Base-by-base conservation (phyloP, 2,329 filamentous ascomycete species). In the Colletotrichum graminicola region DNA sequence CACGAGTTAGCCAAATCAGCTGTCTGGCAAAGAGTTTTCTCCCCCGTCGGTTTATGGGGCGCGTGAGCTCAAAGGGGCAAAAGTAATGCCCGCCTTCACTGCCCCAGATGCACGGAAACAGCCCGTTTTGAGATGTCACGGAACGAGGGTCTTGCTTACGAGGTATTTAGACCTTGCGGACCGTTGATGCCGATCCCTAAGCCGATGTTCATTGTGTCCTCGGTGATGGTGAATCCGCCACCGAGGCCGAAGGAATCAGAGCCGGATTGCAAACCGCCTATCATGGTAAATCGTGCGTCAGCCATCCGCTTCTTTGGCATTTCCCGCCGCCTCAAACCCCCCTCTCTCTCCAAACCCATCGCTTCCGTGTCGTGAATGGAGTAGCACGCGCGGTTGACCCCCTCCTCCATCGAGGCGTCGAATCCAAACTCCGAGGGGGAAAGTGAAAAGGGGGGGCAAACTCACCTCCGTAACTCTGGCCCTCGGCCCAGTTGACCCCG, bases 221-320 rank as follows among this genome's bases (percentile, higher is more conserved):
- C 52, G 45, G 65, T 71, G 21, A 71, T 64, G 10, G 65, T 68
- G 65, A 71, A 68, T 5, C 69, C 69, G 16, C 69, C 69, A 3
- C 69, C 69, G 21, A 71, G 69, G 10, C 69, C 69, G 26, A 71
- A 71, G 23, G 69, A 47, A 23, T 71, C 69, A 2, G 69, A 71
- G 11, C 69, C 69, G 36, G 69, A 55, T 39, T 71, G 69, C 45
- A 71, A 32, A 0, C 69, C 69, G 14, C 69, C 69, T 68, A 2
- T 10, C 10, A 23, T 5, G 11, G 11, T 14, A 8, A 8, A 52
- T 11, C n/a, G 5, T 16, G 11, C 47, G 47, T 54, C 12, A 54
- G 49, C 1, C 21, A 26, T 4, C 36, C 6, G 47, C 12, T 32
- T n/a, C 32, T 36, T 36, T 23, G 16, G 3, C 12, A 4, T 43